Base-by-base conservation (phyloP, 306 rosid genomes). In the Lathyrus tuberosus region DNA sequence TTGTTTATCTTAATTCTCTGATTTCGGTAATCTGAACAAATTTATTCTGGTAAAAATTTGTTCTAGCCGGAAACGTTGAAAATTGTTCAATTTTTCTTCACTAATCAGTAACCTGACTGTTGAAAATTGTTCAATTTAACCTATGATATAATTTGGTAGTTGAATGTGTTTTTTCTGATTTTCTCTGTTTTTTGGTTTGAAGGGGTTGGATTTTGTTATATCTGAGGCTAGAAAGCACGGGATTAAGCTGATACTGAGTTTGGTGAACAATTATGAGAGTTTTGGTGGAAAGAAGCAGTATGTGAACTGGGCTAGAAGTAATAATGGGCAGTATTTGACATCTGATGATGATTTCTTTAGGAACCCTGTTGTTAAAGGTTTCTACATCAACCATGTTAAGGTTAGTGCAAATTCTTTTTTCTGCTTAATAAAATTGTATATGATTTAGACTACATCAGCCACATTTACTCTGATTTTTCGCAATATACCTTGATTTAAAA, bases 221-320 rank as follows among this genome's bases (percentile, higher is more conserved):
- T 75, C 88, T 33, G 98, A 90, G 89, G 98, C 96, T 20, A 82
- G 96, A 84, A 90, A 72, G 74, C 38, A 85, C 13, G 90, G 93
- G 40, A 88, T 93, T 74, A 93, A 90, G 88, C 90, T 93, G 13
- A 90, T 90, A 71, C 71, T 93, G 71, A 90, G 98, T 62, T 93
- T 93, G 79, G 98, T 86, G 62, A 93, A 93, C 84, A 93, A 93
- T 62, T 93, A 93, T 54, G 98, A 90, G 33, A 86, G 76, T 69
- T 86, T 93, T 74, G 98, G 96, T 54, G 98, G 97, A 54, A 93
- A 88, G 77, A 88, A 88, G 78, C 98, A 93, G 85, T 93, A 93
- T 76, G 98, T 93, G 82, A 86, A 88, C 48, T 93, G 98, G 98
- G 96, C 88, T 70, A 88, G 96, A 84, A 88, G 83, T 33, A 71